Conservation (phyloP, 2,329 filamentous ascomycete species). For the Colletotrichum gigasporum region DNA sequence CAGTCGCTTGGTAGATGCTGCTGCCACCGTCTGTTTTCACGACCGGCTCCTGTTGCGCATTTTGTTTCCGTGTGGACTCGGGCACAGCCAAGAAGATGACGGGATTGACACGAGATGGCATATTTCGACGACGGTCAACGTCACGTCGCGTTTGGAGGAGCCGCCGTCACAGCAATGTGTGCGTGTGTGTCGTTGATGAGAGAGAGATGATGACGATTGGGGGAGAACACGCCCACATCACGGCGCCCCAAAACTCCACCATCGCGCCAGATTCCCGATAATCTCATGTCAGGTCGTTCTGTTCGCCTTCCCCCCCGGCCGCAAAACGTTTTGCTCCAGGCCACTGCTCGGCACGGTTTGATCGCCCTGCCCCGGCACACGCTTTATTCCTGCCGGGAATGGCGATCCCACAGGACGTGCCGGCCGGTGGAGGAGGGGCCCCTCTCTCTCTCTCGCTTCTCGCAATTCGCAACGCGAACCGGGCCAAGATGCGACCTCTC, state of each 20-base stretch:
- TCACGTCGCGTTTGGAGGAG: background rate
- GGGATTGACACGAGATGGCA: too few relatives aligned
- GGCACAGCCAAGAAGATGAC: too few relatives aligned
- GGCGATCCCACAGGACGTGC: constrained; percentile 12
- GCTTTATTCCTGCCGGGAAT: constrained; percentile 12
- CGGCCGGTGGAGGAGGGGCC: background rate
- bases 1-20: constrained; percentile 16
- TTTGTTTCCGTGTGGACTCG: constrained; percentile 8
- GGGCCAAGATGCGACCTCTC: too few relatives aligned
- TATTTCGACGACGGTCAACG: background rate
- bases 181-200: too few relatives aligned
- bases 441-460: too few relatives aligned
- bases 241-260: background rate
- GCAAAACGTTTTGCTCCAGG: constrained; percentile 15
- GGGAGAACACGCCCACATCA: constrained; percentile 6
- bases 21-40: background rate
- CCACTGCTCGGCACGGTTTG: constrained; percentile 27
- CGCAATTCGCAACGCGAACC: background rate
- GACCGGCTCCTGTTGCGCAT: constrained; percentile 3
- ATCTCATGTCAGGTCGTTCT: background rate
- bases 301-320: background rate
- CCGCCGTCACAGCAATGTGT: too few relatives aligned
- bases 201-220: too few relatives aligned
- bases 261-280: constrained; percentile 16
- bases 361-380: constrained; percentile 15